phyloP scores from a whole-genome alignment of 2,329 filamentous ascomycete genomes.

The Xylariaceae sp. region DNA sequence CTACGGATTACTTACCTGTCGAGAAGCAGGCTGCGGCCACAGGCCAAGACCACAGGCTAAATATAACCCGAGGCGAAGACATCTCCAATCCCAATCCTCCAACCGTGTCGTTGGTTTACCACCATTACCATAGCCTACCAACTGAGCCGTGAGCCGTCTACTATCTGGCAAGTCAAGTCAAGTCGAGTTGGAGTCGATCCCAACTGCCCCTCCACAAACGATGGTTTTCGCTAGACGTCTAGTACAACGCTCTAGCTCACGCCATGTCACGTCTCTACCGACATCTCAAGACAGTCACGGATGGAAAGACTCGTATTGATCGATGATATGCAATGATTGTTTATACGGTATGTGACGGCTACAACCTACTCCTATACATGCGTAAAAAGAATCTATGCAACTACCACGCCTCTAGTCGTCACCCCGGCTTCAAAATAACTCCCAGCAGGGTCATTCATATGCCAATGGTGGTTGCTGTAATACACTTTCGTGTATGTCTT shows the following conservation, averaged over 20 bases:
- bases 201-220: too few relatives aligned
- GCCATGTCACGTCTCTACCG: too few relatives aligned
- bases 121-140: neutral
- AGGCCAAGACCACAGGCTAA: neutral
- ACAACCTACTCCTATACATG: neutral
- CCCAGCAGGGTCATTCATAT: neutral
- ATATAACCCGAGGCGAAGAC: neutral
- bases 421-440: neutral
- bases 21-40: too few relatives aligned
- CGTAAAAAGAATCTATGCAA: neutral
- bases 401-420: constrained; percentile 5
- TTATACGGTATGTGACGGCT: constrained; percentile 12
- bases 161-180: too few relatives aligned
- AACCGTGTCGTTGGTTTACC: neutral
- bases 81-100: neutral
- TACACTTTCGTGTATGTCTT: neutral
- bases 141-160: too few relatives aligned
- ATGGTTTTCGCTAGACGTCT: too few relatives aligned
- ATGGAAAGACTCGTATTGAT: neutral
- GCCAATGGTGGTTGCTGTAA: neutral
- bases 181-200: too few relatives aligned
- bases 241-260: too few relatives aligned
- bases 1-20: too few relatives aligned
- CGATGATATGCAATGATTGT: neutral
- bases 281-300: neutral